A percentile compares a stretch with the other conserved stretches of the same genome.
Conservation (phyloP, 1,284 basidiomycete genomes). For the Rhodotorula glutinis region DNA sequence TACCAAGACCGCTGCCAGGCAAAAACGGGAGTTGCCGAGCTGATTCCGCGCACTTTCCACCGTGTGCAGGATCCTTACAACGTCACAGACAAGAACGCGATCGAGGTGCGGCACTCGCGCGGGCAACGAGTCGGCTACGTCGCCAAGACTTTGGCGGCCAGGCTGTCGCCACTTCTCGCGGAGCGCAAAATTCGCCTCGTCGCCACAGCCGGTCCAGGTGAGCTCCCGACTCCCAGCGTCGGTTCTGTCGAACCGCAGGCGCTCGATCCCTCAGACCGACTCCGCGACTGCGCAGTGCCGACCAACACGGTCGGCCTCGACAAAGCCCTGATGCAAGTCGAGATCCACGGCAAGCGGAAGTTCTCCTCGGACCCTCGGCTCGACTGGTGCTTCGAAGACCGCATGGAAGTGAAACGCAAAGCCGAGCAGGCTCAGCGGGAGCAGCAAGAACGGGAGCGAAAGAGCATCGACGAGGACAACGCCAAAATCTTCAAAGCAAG, state of each 20-base stretch:
- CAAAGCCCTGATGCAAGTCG: constrained; percentile 11
- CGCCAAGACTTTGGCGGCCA: constrained; percentile 8
- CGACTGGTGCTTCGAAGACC: constrained; percentile 31
- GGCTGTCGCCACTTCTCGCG: constrained; percentile 29
- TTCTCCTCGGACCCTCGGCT: constrained; percentile 17
- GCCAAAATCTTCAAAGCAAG: background rate
- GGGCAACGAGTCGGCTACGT: constrained; percentile 32
- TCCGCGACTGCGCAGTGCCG: constrained; percentile 8
- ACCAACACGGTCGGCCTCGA: constrained; percentile 6
- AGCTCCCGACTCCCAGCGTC: background rate
- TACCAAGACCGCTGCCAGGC: background rate
- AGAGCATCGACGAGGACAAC: background rate
- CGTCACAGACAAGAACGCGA: constrained; percentile 32
- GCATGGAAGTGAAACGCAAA: constrained; percentile 7
- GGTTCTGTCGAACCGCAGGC: too few relatives aligned
- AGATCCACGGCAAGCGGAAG: constrained; percentile 29
- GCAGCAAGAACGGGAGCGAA: background rate
- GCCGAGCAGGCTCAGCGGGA: constrained; percentile 6
- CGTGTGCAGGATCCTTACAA: constrained; percentile 30
- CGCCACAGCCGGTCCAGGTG: constrained; percentile 15
- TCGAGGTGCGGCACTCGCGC: constrained; percentile 29
- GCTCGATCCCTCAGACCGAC: too few relatives aligned
- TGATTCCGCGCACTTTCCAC: too few relatives aligned
- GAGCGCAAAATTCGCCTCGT: constrained; percentile 19
- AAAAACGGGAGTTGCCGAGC: background rate